Percentiles rank a stretch among this genome's conserved stretches.
Evolutionary conservation across 805 yeast species (phyloP).

Genomic region (Ogataea parapolymorpha): DNA sequence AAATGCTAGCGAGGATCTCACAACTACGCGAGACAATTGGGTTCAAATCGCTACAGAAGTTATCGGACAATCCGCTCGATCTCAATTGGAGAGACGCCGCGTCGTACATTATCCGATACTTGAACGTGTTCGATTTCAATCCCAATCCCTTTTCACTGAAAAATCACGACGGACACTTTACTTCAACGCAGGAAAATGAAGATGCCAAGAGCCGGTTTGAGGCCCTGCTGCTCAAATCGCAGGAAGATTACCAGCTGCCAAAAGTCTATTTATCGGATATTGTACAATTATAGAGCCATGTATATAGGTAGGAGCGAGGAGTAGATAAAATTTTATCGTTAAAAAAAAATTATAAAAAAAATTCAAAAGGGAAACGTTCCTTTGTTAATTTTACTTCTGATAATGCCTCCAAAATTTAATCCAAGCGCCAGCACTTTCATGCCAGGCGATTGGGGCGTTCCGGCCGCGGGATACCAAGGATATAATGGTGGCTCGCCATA

Average conservation of each 20-base stretch:
- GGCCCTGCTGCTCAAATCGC: slow-evolving; percentile 4
- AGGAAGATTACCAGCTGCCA: slow-evolving; percentile 16
- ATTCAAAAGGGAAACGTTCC: slow-evolving; percentile 6
- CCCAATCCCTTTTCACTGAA: slow-evolving; percentile 22
- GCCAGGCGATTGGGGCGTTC: slow-evolving; percentile 22
- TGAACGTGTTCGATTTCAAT: slow-evolving; percentile 21
- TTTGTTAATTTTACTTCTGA: neutral
- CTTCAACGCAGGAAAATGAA: slow-evolving; percentile 9
- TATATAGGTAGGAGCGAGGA: slow-evolving; percentile 6
- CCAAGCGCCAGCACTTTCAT: slow-evolving; percentile 31
- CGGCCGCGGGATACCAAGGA: slow-evolving; percentile 26
- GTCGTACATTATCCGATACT: slow-evolving; percentile 18
- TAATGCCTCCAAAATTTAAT: slow-evolving; percentile 42
- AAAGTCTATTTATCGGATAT: slow-evolving; percentile 15
- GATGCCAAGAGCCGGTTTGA: slow-evolving; percentile 11
- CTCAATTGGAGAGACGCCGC: slow-evolving; percentile 25
- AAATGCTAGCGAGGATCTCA: slow-evolving; percentile 7
- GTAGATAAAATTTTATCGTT: slow-evolving; percentile 8
- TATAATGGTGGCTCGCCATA: slow-evolving; percentile 11
- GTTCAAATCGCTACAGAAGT: slow-evolving; percentile 14
- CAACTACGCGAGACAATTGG: slow-evolving; percentile 20
- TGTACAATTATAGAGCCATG: slow-evolving; percentile 6
- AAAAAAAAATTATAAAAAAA: neutral
- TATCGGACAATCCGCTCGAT: slow-evolving; percentile 3
- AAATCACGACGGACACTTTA: slow-evolving; percentile 12